Base-by-base conservation (phyloP, 306 rosid genomes). In the Astragalus membranaceus region DNA sequence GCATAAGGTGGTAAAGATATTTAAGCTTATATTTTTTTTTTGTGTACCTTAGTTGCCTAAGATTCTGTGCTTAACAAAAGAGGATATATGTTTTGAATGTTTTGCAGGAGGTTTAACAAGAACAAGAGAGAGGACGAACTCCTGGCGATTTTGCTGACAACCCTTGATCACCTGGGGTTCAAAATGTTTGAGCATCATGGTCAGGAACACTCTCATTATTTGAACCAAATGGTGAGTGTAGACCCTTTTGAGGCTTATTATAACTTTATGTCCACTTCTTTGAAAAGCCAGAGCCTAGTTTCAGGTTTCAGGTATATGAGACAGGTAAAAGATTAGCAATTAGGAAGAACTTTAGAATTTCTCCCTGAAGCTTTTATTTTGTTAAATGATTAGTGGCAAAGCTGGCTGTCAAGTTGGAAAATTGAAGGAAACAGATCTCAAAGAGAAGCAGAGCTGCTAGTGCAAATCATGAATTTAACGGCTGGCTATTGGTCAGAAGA, bases 391-490 rank as follows among this genome's bases (percentile, higher is more conserved):
- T 29, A 90, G 98, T 90, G 96, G 98, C 81, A 78, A 50, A 75
- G 78, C 7, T 94, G 95, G 96, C 49, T 94, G 16, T 36, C 84
- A 36, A 84, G 79, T 69, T 87, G 96, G 97, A 60, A 80, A 57
- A 83, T 66, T 10, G 82, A 79, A 63, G 97, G 87, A 48, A 87
- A 67, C 57, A 52, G 10, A 14, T 46, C 61, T 36, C 30, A 63
- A 73, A 83, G 49, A 17, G 94, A 83, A 77, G 97, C 94, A 12
- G 87, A 88, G 71, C 59, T 90, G 41, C 16, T 88, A 46, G 85
- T 88, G 48, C 65, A 78, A 70, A 84, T 67, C 72, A 79, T 90
- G 69, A 87, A 82, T 79, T 75, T 83, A 42, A 90, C 71, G 50
- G 75, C 78, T 17, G 90, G 94, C 32, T 69, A 51, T 75, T 80